phyloP scores from a whole-genome alignment of 805 yeast species.

The Cyberlindnera euphorbiiphila region DNA sequence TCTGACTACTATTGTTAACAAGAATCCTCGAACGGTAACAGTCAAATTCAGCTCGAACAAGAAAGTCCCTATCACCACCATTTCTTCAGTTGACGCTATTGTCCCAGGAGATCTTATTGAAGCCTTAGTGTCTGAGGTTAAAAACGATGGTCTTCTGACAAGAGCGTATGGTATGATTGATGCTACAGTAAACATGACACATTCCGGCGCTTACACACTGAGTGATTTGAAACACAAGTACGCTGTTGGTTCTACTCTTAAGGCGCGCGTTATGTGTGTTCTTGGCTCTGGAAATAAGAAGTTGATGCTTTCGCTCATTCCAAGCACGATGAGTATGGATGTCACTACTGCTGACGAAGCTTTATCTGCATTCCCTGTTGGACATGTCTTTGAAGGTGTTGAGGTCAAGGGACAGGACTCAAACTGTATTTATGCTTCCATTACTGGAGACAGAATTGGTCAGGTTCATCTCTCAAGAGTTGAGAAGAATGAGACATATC shows the following conservation, averaged over 20 bases:
- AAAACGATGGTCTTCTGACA: constrained; percentile 61
- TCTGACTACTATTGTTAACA: constrained; percentile 53
- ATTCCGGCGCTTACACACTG: constrained; percentile 44
- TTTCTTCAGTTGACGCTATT: constrained; percentile 73
- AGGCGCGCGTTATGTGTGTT: constrained; percentile 67
- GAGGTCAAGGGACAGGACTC: constrained; percentile 58
- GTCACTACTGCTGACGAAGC: constrained; percentile 21
- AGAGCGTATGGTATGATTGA: constrained; percentile 72
- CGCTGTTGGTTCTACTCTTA: constrained; percentile 62
- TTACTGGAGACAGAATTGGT: constrained; percentile 58
- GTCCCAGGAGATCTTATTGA: constrained; percentile 84
- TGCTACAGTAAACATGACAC: constrained; percentile 67
- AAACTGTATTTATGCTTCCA: constrained; percentile 50
- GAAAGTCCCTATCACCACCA: constrained; percentile 48
- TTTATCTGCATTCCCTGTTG: constrained; percentile 70
- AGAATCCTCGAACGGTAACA: constrained; percentile 54
- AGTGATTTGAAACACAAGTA: constrained; percentile 56
- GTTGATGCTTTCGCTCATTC: constrained; percentile 59
- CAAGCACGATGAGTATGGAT: constrained; percentile 40
- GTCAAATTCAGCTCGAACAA: constrained; percentile 44
- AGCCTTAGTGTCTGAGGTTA: constrained; percentile 59
- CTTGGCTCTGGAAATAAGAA: too few relatives aligned
- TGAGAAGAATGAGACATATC: constrained; percentile 42
- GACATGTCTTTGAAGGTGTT: constrained; percentile 57
- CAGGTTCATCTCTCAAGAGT: constrained; percentile 77